Percentiles rank a stretch among this genome's conserved stretches.
These are phyloP conservation scores for Ophiocordyceps australis DNA, from an alignment of 2,329 filamentous ascomycete species.

Conservation along the genomic window DNA sequence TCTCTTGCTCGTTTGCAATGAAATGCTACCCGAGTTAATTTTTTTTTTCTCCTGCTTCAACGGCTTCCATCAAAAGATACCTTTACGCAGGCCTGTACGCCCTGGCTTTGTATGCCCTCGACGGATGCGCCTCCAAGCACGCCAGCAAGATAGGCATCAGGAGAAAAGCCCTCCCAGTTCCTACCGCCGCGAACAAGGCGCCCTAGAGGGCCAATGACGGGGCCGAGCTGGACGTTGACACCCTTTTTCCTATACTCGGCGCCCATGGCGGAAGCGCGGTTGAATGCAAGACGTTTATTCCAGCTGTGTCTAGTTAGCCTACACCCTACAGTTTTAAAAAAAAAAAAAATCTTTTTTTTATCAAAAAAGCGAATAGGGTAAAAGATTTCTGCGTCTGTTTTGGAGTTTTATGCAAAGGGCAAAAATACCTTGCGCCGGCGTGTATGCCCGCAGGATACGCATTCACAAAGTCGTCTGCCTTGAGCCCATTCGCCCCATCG, in stretches of 20 bases:
- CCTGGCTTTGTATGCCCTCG: slow-evolving; percentile 18
- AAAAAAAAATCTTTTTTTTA: too few relatives aligned
- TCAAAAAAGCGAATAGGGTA: too few relatives aligned
- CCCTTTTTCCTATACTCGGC: slow-evolving; percentile 61
- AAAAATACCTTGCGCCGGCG: slow-evolving; percentile 20
- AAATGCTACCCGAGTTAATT: slow-evolving; percentile 47
- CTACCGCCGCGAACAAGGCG: slow-evolving; percentile 41
- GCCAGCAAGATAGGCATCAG: slow-evolving; percentile 41
- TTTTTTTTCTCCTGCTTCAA: slow-evolving; percentile 16
- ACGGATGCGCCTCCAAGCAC: slow-evolving; percentile 28
- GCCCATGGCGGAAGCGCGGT: slow-evolving; percentile 56
- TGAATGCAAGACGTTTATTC: slow-evolving; percentile 52
- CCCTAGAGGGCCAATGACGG: slow-evolving; percentile 51
- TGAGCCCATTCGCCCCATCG: slow-evolving; percentile 24
- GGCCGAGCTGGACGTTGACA: slow-evolving; percentile 60
- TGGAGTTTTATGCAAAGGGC: too few relatives aligned
- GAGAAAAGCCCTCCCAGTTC: slow-evolving; percentile 39
- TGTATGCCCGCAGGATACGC: slow-evolving; percentile 21
- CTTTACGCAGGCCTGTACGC: slow-evolving; percentile 50
- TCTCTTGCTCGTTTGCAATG: slow-evolving; percentile 62
- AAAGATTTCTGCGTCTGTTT: too few relatives aligned
- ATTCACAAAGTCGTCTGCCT: slow-evolving; percentile 22
- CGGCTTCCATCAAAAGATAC: slow-evolving; percentile 2
- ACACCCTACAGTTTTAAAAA: too few relatives aligned
- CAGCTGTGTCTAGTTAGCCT: too few relatives aligned